These are phyloP conservation scores for Scedosporium minutisporum DNA, from an alignment of 2,329 filamentous ascomycete species.

Conservation along the genomic window DNA sequence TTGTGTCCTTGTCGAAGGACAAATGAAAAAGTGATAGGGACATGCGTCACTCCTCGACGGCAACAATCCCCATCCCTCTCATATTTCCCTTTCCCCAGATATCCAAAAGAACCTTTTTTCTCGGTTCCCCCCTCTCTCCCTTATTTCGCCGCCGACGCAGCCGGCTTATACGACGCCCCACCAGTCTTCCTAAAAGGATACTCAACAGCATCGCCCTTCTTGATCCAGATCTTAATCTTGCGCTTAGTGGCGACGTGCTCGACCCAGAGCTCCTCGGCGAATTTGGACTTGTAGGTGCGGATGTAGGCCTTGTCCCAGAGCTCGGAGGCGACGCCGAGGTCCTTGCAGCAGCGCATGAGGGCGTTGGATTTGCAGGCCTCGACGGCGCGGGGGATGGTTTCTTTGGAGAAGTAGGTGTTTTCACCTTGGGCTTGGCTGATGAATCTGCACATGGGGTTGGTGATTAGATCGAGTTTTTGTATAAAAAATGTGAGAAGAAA, in stretches of 20 bases:
- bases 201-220: constrained; percentile 62
- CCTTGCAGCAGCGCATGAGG: constrained; percentile 96
- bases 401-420: constrained; percentile 83
- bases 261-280: constrained; percentile 75
- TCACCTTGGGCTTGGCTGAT: constrained; percentile 90
- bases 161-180: neutral
- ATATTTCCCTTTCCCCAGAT: no score
- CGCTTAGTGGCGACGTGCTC: constrained; percentile 83
- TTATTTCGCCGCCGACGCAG: neutral
- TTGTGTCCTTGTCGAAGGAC: no score
- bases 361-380: constrained; percentile 98
- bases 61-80: no score
- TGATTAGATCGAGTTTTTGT: constrained; percentile 7
- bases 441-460: constrained; percentile 46
- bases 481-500: no score
- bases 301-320: constrained; percentile 95
- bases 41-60: no score
- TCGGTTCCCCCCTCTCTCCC: neutral
- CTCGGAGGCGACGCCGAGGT: constrained; percentile 87
- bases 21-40: no score
- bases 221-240: constrained; percentile 76
- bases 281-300: constrained; percentile 64
- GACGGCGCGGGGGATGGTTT: constrained; percentile 85
- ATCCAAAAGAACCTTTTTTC: no score
- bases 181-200: constrained; percentile 43